These are phyloP conservation scores for Capniomyces stellatus DNA, from an alignment of 371 early-diverging fungal species.

Conservation along the genomic window DNA sequence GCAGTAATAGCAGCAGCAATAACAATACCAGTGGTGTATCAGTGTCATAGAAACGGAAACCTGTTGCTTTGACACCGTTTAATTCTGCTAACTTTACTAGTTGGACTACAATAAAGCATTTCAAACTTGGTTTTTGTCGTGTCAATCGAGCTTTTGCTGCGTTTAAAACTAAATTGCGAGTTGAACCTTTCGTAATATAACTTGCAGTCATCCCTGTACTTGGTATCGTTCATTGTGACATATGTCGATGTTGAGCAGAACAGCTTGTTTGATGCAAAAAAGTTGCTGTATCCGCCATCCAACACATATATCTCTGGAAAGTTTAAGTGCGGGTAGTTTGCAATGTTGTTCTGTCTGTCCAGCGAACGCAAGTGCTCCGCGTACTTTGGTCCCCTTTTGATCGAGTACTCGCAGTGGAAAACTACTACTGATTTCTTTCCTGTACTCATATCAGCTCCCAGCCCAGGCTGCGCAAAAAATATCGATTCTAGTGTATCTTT, in stretches of 20 bases:
- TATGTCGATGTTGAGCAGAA: conserved; percentile 46
- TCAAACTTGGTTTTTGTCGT: too few relatives aligned
- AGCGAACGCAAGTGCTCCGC: conserved; percentile 50
- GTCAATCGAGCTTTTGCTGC: too few relatives aligned
- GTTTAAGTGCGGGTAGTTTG: conserved; percentile 48
- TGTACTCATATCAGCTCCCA: too few relatives aligned
- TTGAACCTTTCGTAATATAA: conserved; percentile 19
- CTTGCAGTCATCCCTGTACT: conserved; percentile 19
- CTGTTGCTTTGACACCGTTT: too few relatives aligned
- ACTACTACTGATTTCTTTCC: conserved; percentile 40
- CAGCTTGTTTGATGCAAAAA: conserved; percentile 30
- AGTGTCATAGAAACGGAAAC: too few relatives aligned
- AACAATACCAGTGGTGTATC: too few relatives aligned
- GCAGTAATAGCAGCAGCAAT: too few relatives aligned
- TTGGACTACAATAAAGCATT: too few relatives aligned
- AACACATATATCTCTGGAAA: conserved; percentile 81
- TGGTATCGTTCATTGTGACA: conserved; percentile 40
- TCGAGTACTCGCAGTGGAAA: conserved; percentile 85
- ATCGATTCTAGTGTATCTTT: conserved; percentile 26
- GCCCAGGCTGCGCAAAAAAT: conserved; percentile 13
- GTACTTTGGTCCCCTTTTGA: conserved; percentile 66
- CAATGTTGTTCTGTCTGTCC: conserved; percentile 49
- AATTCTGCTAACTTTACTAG: too few relatives aligned
- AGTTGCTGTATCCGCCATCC: conserved; percentile 67
- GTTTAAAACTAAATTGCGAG: conserved; percentile 19